phyloP scores from a whole-genome alignment of 2,329 filamentous ascomycete species.

The Talaromyces funiculosus region DNA sequence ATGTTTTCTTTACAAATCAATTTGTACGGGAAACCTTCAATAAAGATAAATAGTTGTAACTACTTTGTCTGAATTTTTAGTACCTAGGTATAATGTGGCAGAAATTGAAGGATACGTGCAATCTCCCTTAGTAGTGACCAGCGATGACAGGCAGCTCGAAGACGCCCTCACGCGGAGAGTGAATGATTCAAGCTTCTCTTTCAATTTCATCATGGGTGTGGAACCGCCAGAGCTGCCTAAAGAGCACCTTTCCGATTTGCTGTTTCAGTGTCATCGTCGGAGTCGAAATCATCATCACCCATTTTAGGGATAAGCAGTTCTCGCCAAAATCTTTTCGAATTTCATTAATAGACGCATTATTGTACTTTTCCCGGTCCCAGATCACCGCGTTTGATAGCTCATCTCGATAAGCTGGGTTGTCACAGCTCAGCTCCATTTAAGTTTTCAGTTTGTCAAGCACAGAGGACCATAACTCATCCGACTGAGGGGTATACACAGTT shows the following conservation, averaged over 20 bases:
- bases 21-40: no score
- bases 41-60: no score
- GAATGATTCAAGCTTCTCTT: no score
- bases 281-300: not conserved
- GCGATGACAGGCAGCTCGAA: no score
- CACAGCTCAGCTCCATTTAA: not conserved
- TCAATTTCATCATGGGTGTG: no score
- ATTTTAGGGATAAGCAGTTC: slow-evolving; percentile 2
- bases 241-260: not conserved
- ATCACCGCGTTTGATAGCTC: not conserved
- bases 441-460: not conserved
- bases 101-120: no score
- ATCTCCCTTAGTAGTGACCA: no score
- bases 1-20: no score
- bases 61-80: no score
- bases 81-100: no score
- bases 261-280: not conserved
- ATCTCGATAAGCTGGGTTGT: not conserved
- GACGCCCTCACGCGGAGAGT: no score
- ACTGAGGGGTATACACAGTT: not conserved
- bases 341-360: not conserved
- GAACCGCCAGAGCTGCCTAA: no score
- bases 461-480: not conserved
- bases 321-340: not conserved
- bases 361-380: not conserved